Evolutionary conservation across 2,329 filamentous ascomycete genomes (phyloP).

Genomic region (Penicillium sp.): DNA sequence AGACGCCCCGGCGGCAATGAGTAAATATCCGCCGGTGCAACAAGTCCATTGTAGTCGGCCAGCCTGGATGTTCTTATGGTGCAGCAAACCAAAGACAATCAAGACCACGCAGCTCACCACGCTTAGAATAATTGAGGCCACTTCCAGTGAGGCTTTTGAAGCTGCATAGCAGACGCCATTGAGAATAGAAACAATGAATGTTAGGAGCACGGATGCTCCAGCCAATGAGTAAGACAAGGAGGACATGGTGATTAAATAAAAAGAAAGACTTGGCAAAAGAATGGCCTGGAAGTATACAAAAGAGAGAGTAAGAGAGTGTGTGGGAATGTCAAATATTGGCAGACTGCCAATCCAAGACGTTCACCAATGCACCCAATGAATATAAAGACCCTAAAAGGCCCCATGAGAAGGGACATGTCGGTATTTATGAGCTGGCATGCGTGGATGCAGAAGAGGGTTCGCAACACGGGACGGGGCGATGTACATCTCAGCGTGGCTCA

Average conservation of each 20-base stretch:
- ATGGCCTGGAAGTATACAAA: background rate
- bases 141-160: conserved; percentile 24
- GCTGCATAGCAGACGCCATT: conserved; percentile 31
- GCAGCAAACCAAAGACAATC: conserved; percentile 19
- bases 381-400: background rate
- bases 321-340: conserved; percentile 7
- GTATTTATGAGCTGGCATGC: conserved; percentile 21
- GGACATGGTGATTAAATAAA: conserved; percentile 17
- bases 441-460: conserved; percentile 4
- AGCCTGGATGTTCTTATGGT: conserved; percentile 20
- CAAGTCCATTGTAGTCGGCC: conserved; percentile 14
- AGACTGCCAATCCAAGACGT: conserved; percentile 10
- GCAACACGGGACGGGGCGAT: conserved; percentile 17
- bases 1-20: conserved; percentile 25
- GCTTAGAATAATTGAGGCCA: conserved; percentile 27
- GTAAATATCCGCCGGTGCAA: conserved; percentile 26
- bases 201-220: conserved; percentile 23
- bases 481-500: conserved; percentile 15
- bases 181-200: conserved; percentile 29
- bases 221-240: conserved; percentile 26
- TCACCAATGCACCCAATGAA: conserved; percentile 9
- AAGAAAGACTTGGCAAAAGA: conserved; percentile 1
- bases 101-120: conserved; percentile 28
- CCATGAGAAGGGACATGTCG: background rate
- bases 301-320: background rate